Percentiles rank a stretch among this genome's conserved stretches.
phyloP scores from a whole-genome alignment of 257 asterid species.

The Coffea eugenioides region DNA sequence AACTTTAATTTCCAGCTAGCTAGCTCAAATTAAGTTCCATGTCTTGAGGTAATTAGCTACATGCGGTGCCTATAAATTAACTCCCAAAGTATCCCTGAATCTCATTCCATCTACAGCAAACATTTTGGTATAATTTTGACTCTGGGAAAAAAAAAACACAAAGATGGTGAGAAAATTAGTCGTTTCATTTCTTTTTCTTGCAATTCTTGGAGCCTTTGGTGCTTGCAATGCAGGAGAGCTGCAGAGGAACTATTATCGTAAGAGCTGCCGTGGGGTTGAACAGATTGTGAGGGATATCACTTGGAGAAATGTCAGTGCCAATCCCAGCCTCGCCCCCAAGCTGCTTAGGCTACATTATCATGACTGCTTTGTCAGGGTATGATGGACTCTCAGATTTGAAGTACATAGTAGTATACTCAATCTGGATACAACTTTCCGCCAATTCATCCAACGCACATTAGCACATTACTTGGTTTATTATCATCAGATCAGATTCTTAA shows the following conservation, averaged over 20 bases:
- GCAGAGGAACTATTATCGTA: constrained; percentile 31
- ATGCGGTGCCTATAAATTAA: constrained; percentile 18
- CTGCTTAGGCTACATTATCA: constrained; percentile 74
- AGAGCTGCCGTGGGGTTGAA: constrained; percentile 49
- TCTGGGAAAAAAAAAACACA: neutral
- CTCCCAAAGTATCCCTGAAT: neutral
- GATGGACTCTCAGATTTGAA: neutral
- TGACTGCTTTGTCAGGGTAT: constrained; percentile 74
- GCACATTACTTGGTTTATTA: no score
- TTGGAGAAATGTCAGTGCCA: constrained; percentile 24
- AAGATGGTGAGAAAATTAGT: constrained; percentile 7
- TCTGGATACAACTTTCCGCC: no score
- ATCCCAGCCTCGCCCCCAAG: constrained; percentile 59
- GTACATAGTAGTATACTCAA: no score
- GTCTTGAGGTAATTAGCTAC: neutral
- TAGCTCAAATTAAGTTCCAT: neutral
- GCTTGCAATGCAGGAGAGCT: constrained; percentile 36
- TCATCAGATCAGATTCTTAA: no score
- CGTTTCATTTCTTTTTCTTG: constrained; percentile 13
- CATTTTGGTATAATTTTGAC: neutral
- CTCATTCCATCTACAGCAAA: constrained; percentile 4
- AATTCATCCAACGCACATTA: no score
- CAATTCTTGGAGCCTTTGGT: constrained; percentile 8
- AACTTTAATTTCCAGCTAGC: neutral
- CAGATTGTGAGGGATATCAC: constrained; percentile 43